Evolutionary conservation across 2,329 filamentous ascomycete species (phyloP), one percentile per base, ranked within the genome.

Genomic region (Penicillium sp.): DNA sequence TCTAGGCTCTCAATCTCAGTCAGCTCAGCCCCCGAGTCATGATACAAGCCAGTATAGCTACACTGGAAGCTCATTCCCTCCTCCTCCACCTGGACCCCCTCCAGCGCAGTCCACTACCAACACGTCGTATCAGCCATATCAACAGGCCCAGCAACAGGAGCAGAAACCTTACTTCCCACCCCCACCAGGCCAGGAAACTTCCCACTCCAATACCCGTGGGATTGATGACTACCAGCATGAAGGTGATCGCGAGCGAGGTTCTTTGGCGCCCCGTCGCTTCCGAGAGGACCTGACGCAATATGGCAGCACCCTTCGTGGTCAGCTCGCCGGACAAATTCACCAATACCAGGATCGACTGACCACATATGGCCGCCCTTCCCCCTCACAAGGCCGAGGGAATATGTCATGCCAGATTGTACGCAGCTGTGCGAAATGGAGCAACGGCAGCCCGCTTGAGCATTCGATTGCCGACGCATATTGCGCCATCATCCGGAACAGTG

Each of bases 361-460:
- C 27, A 54, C 63, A 13, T 65, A 62, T 25, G 61, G 65, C 6
- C 66, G 71, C 29, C 63, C 61, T 55, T 31, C 46, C 0, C 52
- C 58, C 21, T 62, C 65, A 2, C 69, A 70, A 48, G 57, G 52
- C 25, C 63, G 66, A 9, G 71, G 72, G 13, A 71, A 70, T 41
- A 74, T 75, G 69, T 68, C 63, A n/a, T 76, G 75, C 50, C 69
- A 76, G 55, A 72, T 76, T 39, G 69, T 97, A 19, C 85, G 93
- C 43, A 96, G 91, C 55, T 94, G 90, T 62, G 84, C 86, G n/a
- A 92, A 97, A 74, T 97, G 93, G 93, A 96, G 91, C n/a, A 94
- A 90, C 68, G 93, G 93, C 8, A 93, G 96, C 50, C 76, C 94
- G 10, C 85, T 82, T 0, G 87, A 89, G 66, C 91, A 94, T 73